phyloP scores from a whole-genome alignment of 495 filamentous ascomycete species.

The Penicillium lividum region DNA sequence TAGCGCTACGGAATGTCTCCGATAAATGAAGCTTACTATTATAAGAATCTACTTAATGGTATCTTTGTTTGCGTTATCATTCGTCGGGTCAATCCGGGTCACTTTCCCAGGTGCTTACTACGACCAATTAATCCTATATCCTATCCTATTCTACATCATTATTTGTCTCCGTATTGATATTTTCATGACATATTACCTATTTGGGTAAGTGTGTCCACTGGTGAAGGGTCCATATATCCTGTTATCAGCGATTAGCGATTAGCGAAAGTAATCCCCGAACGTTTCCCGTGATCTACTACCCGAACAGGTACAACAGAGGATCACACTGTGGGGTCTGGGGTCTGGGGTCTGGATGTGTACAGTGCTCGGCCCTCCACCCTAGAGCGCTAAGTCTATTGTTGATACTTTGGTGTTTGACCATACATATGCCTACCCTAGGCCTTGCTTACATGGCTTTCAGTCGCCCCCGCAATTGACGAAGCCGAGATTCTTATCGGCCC shows the following conservation, averaged over 20 bases:
- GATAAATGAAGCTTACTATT: slow-evolving; percentile 4
- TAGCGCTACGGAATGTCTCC: slow-evolving; percentile 2
- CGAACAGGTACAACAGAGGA: slow-evolving; percentile 17
- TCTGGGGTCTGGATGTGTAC: not conserved
- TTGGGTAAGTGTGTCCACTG: not conserved
- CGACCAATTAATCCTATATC: not conserved
- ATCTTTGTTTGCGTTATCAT: not conserved
- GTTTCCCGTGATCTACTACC: slow-evolving; percentile 18
- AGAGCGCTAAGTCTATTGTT: not conserved
- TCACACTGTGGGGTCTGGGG: not conserved
- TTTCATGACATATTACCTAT: not conserved
- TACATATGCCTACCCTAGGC: not conserved
- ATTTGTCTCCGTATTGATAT: not conserved
- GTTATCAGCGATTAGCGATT: too few species aligned
- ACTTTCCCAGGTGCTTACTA: not conserved
- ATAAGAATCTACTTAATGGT: not conserved
- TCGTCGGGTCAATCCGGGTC: not conserved
- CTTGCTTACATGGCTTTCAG: not conserved
- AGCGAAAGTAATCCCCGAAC: not conserved
- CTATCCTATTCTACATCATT: not conserved
- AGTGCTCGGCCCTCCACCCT: not conserved
- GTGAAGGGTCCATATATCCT: not conserved
- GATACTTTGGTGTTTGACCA: not conserved
- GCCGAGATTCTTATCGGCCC: slow-evolving; percentile 7
- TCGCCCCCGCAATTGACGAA: slow-evolving; percentile 2